A percentile compares a stretch with the other conserved stretches of the same genome.
Evolutionary conservation across 129 eudicot genomes (phyloP).

Genomic region (Heracleum sosnowskyi): DNA sequence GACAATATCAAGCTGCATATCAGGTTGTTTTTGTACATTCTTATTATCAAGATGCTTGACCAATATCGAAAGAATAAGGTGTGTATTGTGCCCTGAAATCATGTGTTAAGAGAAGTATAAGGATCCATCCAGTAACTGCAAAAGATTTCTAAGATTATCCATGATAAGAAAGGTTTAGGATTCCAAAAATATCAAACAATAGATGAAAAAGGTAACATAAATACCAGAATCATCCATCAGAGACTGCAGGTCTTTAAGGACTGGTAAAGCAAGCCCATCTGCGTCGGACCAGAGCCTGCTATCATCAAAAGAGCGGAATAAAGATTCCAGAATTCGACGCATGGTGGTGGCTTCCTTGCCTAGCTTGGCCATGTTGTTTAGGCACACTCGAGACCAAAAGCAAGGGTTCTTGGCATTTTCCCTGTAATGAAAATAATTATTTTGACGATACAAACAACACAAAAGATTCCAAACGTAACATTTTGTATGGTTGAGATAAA

Average conservation of each 20-base stretch:
- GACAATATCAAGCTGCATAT: constrained; percentile 80
- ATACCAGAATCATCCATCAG: constrained; percentile 78
- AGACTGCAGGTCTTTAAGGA: constrained; percentile 67
- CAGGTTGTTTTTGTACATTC: constrained; percentile 78
- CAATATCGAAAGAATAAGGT: constrained; percentile 69
- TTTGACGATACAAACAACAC: background rate
- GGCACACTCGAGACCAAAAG: constrained; percentile 93
- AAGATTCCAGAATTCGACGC: constrained; percentile 85
- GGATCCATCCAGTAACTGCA: background rate
- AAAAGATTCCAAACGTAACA: background rate
- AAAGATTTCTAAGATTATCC: background rate
- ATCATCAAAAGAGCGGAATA: constrained; percentile 71
- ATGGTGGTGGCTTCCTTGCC: constrained; percentile 85
- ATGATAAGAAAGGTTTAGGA: background rate
- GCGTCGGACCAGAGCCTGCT: constrained; percentile 54
- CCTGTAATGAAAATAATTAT: constrained; percentile 30
- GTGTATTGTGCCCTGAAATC: constrained; percentile 71
- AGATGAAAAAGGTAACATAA: background rate
- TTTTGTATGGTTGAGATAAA: background rate
- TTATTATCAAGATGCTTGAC: constrained; percentile 96
- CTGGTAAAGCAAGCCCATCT: constrained; percentile 71
- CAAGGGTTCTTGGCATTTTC: constrained; percentile 62
- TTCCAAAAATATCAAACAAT: background rate
- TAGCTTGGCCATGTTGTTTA: constrained; percentile 79
- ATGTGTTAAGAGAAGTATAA: background rate